Percentiles rank a stretch among this genome's conserved stretches.
phyloP scores from a whole-genome alignment of 352 stramenopile genomes.

The Phytophthora syringae region DNA sequence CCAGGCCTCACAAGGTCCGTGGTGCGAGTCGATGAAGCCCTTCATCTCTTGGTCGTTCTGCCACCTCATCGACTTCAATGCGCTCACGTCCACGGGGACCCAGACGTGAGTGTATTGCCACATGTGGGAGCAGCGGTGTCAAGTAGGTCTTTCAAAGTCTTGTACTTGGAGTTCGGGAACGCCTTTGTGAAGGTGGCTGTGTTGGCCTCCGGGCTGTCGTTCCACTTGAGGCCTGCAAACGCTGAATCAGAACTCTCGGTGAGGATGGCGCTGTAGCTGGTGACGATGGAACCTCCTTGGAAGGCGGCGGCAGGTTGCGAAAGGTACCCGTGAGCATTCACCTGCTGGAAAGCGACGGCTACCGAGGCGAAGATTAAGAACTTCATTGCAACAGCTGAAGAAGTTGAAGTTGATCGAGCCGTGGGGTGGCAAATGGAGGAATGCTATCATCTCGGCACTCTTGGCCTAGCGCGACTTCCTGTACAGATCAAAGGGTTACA shows the following conservation, averaged over 20 bases:
- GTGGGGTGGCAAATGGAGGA: constrained; percentile 26
- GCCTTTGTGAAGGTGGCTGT: constrained; percentile 34
- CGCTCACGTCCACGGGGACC: constrained; percentile 46
- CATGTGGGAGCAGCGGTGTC: constrained; percentile 39
- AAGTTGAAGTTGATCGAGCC: not conserved
- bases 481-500: not conserved
- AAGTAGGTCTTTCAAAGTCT: constrained; percentile 41
- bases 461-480: not conserved
- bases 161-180: constrained; percentile 38
- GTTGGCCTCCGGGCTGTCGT: constrained; percentile 35
- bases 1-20: constrained; percentile 57
- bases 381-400: constrained; percentile 21
- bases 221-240: constrained; percentile 38
- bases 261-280: constrained; percentile 32
- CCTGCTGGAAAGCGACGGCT: constrained; percentile 28
- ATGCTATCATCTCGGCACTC: not conserved
- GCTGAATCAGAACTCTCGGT: constrained; percentile 31
- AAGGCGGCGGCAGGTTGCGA: constrained; percentile 39
- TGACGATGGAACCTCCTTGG: constrained; percentile 36
- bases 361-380: constrained; percentile 29
- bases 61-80: constrained; percentile 48
- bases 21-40: constrained; percentile 54
- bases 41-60: constrained; percentile 51
- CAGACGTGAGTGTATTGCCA: constrained; percentile 25
- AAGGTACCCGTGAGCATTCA: constrained; percentile 49